Conservation (phyloP, 139 green algal genomes). For the Micractinium sp. region DNA sequence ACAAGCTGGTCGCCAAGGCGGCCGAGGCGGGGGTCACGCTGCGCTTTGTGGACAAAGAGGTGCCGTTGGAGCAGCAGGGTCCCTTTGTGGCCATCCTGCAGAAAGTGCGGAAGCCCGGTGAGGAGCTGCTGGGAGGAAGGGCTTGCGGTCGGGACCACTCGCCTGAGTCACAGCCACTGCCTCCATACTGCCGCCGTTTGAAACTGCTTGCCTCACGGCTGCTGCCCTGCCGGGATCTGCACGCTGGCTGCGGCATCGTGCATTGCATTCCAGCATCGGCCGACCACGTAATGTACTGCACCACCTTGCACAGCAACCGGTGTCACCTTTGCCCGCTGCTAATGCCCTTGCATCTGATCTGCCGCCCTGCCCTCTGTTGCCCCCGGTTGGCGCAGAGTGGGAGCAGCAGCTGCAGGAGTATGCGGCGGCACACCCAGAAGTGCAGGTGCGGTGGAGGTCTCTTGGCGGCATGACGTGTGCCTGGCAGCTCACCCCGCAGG, state of each 20-base stretch:
- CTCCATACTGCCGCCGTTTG: no score
- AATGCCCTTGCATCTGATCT: not conserved
- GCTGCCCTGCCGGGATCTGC: not conserved
- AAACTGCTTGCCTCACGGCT: not conserved
- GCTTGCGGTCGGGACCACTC: not conserved
- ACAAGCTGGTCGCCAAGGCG: conserved; percentile 51
- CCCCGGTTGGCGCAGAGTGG: conserved; percentile 64
- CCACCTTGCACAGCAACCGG: not conserved
- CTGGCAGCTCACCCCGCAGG: no score
- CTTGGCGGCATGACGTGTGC: no score
- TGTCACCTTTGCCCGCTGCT: no score
- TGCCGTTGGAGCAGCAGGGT: conserved; percentile 67
- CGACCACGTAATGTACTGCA: not conserved
- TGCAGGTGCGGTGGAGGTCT: conserved; percentile 37
- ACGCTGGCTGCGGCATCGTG: not conserved
- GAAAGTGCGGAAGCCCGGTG: conserved; percentile 75
- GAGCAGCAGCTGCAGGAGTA: conserved; percentile 68
- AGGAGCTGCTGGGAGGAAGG: not conserved
- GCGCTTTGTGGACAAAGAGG: conserved; percentile 53
- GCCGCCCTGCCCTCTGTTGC: not conserved
- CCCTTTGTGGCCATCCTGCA: conserved; percentile 77
- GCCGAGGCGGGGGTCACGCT: conserved; percentile 56
- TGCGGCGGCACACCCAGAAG: conserved; percentile 51
- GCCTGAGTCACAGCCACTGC: not conserved
- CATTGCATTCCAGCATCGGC: not conserved